These are phyloP conservation scores for Fistulinella cinereoalba DNA, from an alignment of 1,284 basidiomycete genomes.

Conservation along the genomic window DNA sequence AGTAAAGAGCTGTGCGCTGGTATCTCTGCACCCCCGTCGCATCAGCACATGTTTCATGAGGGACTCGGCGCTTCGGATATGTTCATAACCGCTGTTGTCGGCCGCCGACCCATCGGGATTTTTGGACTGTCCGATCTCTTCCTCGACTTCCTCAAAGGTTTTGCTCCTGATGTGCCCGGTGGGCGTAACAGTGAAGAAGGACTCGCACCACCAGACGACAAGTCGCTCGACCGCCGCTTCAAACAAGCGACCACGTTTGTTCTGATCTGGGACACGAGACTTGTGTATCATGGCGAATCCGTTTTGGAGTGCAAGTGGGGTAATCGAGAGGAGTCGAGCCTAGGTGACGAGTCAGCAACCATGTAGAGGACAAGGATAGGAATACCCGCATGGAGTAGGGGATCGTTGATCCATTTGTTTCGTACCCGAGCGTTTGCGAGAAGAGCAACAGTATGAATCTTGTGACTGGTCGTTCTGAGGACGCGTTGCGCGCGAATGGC, in stretches of 20 bases:
- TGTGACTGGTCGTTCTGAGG: conserved; percentile 77
- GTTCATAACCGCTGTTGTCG: conserved; percentile 62
- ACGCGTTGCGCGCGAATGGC: conserved; percentile 62
- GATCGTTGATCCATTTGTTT: conserved; percentile 86
- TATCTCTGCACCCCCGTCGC: conserved; percentile 80
- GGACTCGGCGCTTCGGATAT: conserved; percentile 74
- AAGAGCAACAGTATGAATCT: conserved; percentile 80
- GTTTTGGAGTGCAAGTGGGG: conserved; percentile 76
- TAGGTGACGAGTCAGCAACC: conserved; percentile 33
- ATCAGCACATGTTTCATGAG: conserved; percentile 87
- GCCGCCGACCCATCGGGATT: conserved; percentile 39
- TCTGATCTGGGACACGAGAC: conserved; percentile 76
- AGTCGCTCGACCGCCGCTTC: conserved; percentile 75
- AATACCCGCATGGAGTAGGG: conserved; percentile 66
- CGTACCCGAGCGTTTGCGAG: conserved; percentile 74
- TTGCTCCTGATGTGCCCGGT: conserved; percentile 69
- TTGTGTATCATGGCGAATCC: conserved; percentile 79
- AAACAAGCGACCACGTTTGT: conserved; percentile 81
- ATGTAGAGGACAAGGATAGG: conserved; percentile 17
- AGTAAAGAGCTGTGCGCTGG: conserved; percentile 90
- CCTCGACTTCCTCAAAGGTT: conserved; percentile 70
- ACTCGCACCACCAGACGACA: conserved; percentile 77
- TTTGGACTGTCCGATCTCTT: conserved; percentile 32
- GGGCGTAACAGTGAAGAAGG: conserved; percentile 65
- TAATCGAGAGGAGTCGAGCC: conserved; percentile 83